phyloP scores from a whole-genome alignment of 805 yeast species.

The Teunomyces stri region DNA sequence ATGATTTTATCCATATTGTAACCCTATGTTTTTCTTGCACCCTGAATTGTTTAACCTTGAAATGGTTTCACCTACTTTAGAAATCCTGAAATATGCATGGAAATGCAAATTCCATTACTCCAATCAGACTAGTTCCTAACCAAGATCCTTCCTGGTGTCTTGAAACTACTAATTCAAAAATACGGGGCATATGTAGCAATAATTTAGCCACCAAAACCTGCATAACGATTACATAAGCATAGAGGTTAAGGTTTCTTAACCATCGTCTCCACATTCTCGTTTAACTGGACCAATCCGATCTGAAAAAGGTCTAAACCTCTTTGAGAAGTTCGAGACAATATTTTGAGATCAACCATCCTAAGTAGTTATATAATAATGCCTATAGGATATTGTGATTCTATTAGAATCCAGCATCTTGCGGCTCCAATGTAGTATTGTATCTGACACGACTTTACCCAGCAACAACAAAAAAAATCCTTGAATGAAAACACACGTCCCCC shows the following conservation, averaged over 20 bases:
- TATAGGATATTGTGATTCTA: too few species aligned
- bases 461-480: slow-evolving; percentile 4
- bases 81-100: too few species aligned
- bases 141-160: background rate
- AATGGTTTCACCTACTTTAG: too few species aligned
- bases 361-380: too few species aligned
- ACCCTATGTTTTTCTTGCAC: too few species aligned
- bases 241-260: slow-evolving; percentile 1
- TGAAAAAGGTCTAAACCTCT: background rate
- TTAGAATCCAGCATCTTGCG: background rate
- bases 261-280: slow-evolving; percentile 5
- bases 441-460: slow-evolving; percentile 4
- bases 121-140: background rate
- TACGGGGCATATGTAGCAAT: background rate
- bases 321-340: background rate
- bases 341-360: background rate
- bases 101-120: background rate
- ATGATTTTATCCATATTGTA: too few species aligned
- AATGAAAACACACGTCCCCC: slow-evolving; percentile 2
- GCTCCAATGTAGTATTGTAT: background rate
- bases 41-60: too few species aligned
- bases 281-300: background rate
- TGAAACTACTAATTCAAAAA: background rate
- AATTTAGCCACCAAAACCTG: background rate
- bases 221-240: background rate